Evolutionary conservation across 257 asterid species (phyloP), one percentile per base, ranked within the genome.

Genomic region (Scutellaria baicalensis): DNA sequence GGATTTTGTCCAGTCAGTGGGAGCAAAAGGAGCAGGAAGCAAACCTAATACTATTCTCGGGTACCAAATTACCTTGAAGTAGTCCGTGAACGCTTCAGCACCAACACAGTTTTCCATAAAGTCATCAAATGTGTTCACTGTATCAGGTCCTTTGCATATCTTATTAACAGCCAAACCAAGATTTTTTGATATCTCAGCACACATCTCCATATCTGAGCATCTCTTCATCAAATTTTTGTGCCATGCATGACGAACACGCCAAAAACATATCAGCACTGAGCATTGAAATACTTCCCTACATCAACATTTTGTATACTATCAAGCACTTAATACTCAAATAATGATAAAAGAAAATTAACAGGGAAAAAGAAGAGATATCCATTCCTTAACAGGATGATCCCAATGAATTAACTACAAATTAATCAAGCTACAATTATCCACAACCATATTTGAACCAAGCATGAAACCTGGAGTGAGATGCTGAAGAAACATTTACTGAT

Each of bases 161-260:
- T 40, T 71, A 48, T 77, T 65, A 67, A 93, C 83, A 8, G 88
- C 80, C 55, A 69, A 80, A 74, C 93, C 83, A 33, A 93, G 94
- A 59, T 57, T 61, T 79, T 82, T 87, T 45, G 94, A 83, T 44
- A 93, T 72, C 59, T 69, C 84, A 13, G 85, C 79, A 10, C 91
- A 50, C 51, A 35, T 64, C 73, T 87, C 95, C 65, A 79, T 60
- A 59, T 86, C 84, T 38, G 87, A 75, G 81, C 93, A 84, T 80
- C 85, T 86, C 77, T 75, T 89, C 70, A 84, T 76, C 83, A 91
- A 80, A 71, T 86, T 86, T 70, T 91, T 91, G 68, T 82, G 96
- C 97, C 97, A 93, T 61, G 97, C 90, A 83, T 85, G 96, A 73
- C 96, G 99, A 75, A 88, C 96, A 64, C 84, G 87, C 97, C 97